phyloP scores from a whole-genome alignment of 2,329 filamentous ascomycete genomes.

The Massarina eburnea region DNA sequence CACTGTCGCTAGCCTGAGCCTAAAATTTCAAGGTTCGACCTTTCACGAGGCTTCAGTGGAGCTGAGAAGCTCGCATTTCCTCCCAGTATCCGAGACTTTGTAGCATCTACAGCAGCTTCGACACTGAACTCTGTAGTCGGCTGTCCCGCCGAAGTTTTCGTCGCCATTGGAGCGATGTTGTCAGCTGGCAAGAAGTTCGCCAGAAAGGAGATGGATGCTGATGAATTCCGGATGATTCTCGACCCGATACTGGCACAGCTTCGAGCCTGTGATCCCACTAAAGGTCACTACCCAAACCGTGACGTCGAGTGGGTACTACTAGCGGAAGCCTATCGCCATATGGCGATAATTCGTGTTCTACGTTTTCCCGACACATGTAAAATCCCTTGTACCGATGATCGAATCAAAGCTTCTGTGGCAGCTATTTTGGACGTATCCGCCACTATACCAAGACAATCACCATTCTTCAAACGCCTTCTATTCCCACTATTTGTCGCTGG shows the following conservation, averaged over 20 bases:
- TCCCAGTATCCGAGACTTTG: slow-evolving; percentile 3
- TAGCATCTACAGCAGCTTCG: background rate
- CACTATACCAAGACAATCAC: slow-evolving; percentile 7
- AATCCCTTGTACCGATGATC: slow-evolving; percentile 8
- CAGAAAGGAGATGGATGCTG: background rate
- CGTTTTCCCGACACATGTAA: slow-evolving; percentile 12
- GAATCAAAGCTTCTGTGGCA: slow-evolving; percentile 9
- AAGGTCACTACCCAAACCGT: slow-evolving; percentile 4
- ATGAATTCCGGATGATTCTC: slow-evolving; percentile 3
- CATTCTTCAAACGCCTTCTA: slow-evolving; percentile 13
- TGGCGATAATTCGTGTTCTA: slow-evolving; percentile 9
- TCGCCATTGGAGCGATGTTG: slow-evolving; percentile 9
- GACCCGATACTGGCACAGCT: slow-evolving; percentile 3
- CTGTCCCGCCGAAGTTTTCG: slow-evolving; percentile 12
- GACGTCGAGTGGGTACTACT: slow-evolving; percentile 14
- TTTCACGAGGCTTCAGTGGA: slow-evolving; percentile 17
- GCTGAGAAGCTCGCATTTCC: slow-evolving; percentile 17
- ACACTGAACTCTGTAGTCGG: slow-evolving; percentile 11
- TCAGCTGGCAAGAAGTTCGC: slow-evolving; percentile 6
- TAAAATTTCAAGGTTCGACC: slow-evolving; percentile 9
- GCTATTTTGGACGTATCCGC: slow-evolving; percentile 14
- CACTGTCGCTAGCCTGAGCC: background rate
- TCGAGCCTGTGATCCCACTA: slow-evolving; percentile 2
- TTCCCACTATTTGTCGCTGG: slow-evolving; percentile 18
- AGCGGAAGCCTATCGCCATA: slow-evolving; percentile 13